Base-by-base conservation (phyloP, 2,329 filamentous ascomycete genomes). In the Huntiella savannae region DNA sequence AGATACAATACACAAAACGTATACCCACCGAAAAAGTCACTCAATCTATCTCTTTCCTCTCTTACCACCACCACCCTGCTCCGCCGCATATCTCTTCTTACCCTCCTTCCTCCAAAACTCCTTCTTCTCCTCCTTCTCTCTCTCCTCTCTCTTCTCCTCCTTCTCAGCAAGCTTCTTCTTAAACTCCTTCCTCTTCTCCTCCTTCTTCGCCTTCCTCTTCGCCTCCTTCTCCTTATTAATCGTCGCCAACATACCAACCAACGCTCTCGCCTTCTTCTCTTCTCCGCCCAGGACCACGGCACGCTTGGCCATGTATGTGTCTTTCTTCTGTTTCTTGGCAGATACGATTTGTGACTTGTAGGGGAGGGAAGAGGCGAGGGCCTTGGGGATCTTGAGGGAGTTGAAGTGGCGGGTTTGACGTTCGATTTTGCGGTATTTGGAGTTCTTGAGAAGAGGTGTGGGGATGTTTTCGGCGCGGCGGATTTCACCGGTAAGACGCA, bases 41-140 rank as follows among this genome's bases (percentile, higher is more conserved):
- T 6, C 22, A 2, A 28, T 28, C 22, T 28, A 28, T 33, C 40
- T 34, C 10, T 44, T 43, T 8, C 43, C 43, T 6, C 59, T 55
- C 56, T 62, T 64, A 13, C 59, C 58, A 10, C 57, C 63, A 5
- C 58, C 62, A 2, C 61, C 62, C 4, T 63, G 62, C 12, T 67
- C 65, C 2, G 57, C 61, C 1, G 62, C 61, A 47, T 62, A 65
- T 52, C 73, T 62, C 65, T 76, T 76, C 67, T 80, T 83, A 7
- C 91, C 91, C 64, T 98, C 92, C 56, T 77, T 78, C 55, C 77
- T 70, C 91, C 91, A 98, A 59, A 77, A 98, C 55, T 94, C 87
- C 60, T 93, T 81, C 59, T 77, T 81, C 67, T 98, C 88, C 55
- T 77, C 76, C 75, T 87, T 92, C 69, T 96, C 87, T 45, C 87